phyloP scores from a whole-genome alignment of 2,329 filamentous ascomycete genomes.

The Pseudogymnoascus sp. region DNA sequence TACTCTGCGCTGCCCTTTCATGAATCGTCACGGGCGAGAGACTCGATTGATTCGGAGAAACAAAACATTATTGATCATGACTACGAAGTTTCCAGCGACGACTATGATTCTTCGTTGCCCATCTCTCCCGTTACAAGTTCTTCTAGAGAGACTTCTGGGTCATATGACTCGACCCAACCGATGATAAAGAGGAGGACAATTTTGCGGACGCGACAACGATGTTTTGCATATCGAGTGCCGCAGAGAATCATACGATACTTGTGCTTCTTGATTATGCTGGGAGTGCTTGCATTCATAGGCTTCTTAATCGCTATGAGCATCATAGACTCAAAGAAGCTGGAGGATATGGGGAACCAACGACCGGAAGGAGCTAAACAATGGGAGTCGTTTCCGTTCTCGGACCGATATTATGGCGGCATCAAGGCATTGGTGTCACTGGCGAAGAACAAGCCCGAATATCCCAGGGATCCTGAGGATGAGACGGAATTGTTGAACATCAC shows the following conservation, averaged over 20 bases:
- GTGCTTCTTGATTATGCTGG: slow-evolving; percentile 61
- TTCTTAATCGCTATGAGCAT: slow-evolving; percentile 68
- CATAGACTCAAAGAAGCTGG: slow-evolving; percentile 56
- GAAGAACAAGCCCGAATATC: slow-evolving; percentile 75
- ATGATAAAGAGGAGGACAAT: slow-evolving; percentile 21
- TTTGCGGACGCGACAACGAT: slow-evolving; percentile 8
- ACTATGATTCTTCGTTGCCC: slow-evolving; percentile 34
- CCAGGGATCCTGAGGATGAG: slow-evolving; percentile 52
- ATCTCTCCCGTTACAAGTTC: slow-evolving; percentile 22
- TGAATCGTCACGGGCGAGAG: slow-evolving; percentile 11
- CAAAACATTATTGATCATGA: slow-evolving; percentile 14
- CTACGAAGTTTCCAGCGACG: slow-evolving; percentile 42
- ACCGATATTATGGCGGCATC: slow-evolving; percentile 85
- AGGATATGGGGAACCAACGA: slow-evolving; percentile 51
- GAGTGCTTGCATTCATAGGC: slow-evolving; percentile 69
- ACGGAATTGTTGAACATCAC: slow-evolving; percentile 38
- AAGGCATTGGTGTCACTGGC: slow-evolving; percentile 58
- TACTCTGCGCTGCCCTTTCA: slow-evolving; percentile 15
- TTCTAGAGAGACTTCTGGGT: slow-evolving; percentile 26
- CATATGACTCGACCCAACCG: slow-evolving; percentile 25
- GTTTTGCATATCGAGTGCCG: slow-evolving; percentile 41
- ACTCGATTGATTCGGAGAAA: slow-evolving; percentile 25
- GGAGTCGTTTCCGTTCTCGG: slow-evolving; percentile 80
- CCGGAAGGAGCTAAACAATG: slow-evolving; percentile 61
- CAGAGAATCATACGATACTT: slow-evolving; percentile 71